These are phyloP conservation scores for Komagataella populi DNA, from an alignment of 805 yeast species.

Conservation along the genomic window DNA sequence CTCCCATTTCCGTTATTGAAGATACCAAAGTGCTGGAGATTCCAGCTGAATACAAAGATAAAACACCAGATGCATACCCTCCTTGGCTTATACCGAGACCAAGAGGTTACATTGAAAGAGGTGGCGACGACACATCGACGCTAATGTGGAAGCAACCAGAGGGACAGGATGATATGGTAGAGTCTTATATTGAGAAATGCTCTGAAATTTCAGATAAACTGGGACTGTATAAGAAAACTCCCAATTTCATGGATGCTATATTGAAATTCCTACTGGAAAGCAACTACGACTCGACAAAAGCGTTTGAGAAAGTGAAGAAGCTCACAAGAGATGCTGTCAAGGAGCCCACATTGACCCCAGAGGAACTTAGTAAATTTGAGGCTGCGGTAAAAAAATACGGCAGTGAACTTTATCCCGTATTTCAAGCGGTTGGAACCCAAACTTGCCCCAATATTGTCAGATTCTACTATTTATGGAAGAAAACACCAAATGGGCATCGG, in stretches of 20 bases:
- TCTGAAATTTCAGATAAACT: slow-evolving; percentile 41
- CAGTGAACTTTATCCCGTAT: slow-evolving; percentile 66
- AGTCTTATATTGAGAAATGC: slow-evolving; percentile 41
- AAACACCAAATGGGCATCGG: slow-evolving; percentile 55
- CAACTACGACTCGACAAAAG: slow-evolving; percentile 34
- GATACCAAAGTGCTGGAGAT: slow-evolving; percentile 14
- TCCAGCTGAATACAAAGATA: slow-evolving; percentile 31
- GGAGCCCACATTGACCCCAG: slow-evolving; percentile 64
- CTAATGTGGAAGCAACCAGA: slow-evolving; percentile 50
- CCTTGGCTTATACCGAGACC: slow-evolving; percentile 74
- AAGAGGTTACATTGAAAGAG: slow-evolving; percentile 73
- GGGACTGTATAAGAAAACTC: slow-evolving; percentile 45
- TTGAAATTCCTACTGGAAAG: slow-evolving; percentile 37
- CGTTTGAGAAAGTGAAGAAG: slow-evolving; percentile 28
- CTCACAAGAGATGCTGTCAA: slow-evolving; percentile 45
- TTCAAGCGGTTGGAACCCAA: slow-evolving; percentile 58
- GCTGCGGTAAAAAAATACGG: slow-evolving; percentile 62
- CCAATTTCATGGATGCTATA: slow-evolving; percentile 73
- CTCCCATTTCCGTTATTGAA: slow-evolving; percentile 5
- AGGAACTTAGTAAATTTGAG: slow-evolving; percentile 60
- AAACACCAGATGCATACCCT: slow-evolving; percentile 36
- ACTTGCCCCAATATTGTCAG: slow-evolving; percentile 70
- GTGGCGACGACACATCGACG: slow-evolving; percentile 52
- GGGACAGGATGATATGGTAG: slow-evolving; percentile 22
- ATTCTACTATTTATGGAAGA: slow-evolving; percentile 86